Evolutionary conservation across 164 flowering plant species (phyloP).

Genomic region (Vitis labrusca): DNA sequence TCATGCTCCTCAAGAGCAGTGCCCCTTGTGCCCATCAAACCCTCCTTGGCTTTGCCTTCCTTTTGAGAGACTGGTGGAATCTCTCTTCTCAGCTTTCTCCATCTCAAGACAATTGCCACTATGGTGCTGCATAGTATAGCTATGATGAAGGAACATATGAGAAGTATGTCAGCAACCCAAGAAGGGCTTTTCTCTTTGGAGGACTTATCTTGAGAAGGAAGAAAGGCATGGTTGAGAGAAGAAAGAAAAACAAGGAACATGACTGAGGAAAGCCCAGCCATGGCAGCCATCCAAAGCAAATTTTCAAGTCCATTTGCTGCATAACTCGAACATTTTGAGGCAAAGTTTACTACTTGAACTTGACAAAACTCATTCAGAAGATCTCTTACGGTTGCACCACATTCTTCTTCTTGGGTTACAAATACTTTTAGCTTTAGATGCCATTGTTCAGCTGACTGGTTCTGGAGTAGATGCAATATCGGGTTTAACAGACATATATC

Average conservation of each 20-base stretch:
- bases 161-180: slow-evolving; percentile 55
- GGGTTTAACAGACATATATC: slow-evolving; percentile 57
- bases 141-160: slow-evolving; percentile 51
- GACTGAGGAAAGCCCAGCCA: slow-evolving; percentile 38
- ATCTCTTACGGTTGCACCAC: slow-evolving; percentile 37
- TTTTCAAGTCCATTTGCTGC: slow-evolving; percentile 44
- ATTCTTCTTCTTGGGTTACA: slow-evolving; percentile 70
- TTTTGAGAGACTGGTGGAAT: slow-evolving; percentile 18
- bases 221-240: slow-evolving; percentile 44
- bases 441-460: slow-evolving; percentile 24
- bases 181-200: slow-evolving; percentile 55
- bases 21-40: slow-evolving; percentile 15
- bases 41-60: slow-evolving; percentile 23
- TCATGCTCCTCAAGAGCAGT: slow-evolving; percentile 47
- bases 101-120: slow-evolving; percentile 38
- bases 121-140: slow-evolving; percentile 37
- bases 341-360: slow-evolving; percentile 37
- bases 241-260: slow-evolving; percentile 48
- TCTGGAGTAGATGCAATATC: slow-evolving; percentile 41
- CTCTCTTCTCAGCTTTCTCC: slow-evolving; percentile 42
- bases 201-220: slow-evolving; percentile 28
- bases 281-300: slow-evolving; percentile 44
- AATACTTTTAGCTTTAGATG: slow-evolving; percentile 50
- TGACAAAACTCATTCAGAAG: slow-evolving; percentile 34
- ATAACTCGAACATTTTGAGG: slow-evolving; percentile 24